phyloP scores from a whole-genome alignment of 2,329 filamentous ascomycete species.

The Colletotrichum liaoningense region DNA sequence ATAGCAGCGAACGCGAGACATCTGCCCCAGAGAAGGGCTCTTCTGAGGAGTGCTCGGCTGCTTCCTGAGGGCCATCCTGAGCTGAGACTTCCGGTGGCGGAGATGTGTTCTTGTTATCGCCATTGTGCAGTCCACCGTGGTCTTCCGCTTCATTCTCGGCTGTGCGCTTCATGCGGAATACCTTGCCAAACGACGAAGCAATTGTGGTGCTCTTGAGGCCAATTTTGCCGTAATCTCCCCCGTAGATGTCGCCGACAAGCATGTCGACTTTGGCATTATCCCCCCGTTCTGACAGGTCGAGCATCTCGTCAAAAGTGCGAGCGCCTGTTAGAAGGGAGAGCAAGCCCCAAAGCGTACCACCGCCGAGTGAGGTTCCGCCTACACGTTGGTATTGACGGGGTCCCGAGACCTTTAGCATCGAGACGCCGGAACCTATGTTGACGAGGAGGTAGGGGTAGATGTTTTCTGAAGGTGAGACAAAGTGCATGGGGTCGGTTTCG shows the following conservation, averaged over 20 bases:
- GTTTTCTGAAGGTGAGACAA: slow-evolving; percentile 79
- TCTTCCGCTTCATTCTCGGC: slow-evolving; percentile 85
- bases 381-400: slow-evolving; percentile 89
- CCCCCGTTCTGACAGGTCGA: slow-evolving; percentile 88
- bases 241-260: slow-evolving; percentile 98
- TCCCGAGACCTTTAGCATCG: slow-evolving; percentile 96
- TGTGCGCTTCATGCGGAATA: slow-evolving; percentile 90
- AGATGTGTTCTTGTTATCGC: slow-evolving; percentile 52
- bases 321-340: slow-evolving; percentile 93
- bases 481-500: slow-evolving; percentile 90
- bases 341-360: slow-evolving; percentile 97
- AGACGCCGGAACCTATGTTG: slow-evolving; percentile 97
- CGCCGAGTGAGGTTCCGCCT: slow-evolving; percentile 92
- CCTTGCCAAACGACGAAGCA: slow-evolving; percentile 95
- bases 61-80: slow-evolving; percentile 9
- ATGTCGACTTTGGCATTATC: slow-evolving; percentile 96
- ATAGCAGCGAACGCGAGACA: slow-evolving; percentile 90
- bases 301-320: slow-evolving; percentile 96
- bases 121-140: slow-evolving; percentile 66
- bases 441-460: slow-evolving; percentile 98
- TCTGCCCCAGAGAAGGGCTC: slow-evolving; percentile 80
- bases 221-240: slow-evolving; percentile 94
- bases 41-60: slow-evolving; percentile 41
- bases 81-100: slow-evolving; percentile 32
- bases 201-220: slow-evolving; percentile 96